Percentiles rank a stretch among this genome's conserved stretches.
These are phyloP conservation scores for Musa troglodytarum DNA, from an alignment of 176 grass and related monocot genomes.

Conservation along the genomic window DNA sequence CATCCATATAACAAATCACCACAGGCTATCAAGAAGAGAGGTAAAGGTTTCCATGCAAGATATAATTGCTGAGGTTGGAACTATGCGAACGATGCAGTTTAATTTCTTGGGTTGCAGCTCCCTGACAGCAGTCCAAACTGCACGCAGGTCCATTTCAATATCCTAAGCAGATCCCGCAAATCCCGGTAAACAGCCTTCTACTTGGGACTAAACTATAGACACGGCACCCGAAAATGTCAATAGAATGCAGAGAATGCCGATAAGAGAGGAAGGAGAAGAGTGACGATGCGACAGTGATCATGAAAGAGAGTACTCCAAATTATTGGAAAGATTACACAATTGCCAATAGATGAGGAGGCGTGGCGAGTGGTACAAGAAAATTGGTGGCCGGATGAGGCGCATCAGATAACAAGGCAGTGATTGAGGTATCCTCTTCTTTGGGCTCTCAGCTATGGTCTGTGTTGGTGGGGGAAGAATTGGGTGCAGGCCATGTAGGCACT, in stretches of 20 bases:
- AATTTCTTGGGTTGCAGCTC: too few species aligned
- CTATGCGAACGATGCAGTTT: too few species aligned
- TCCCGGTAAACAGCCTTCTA: neutral
- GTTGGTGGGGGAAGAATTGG: conserved; percentile 51
- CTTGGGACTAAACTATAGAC: neutral
- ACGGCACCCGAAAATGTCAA: neutral
- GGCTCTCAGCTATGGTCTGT: conserved; percentile 19
- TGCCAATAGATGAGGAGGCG: neutral
- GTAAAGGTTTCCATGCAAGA: too few species aligned
- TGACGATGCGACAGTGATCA: neutral
- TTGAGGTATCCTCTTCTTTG: neutral
- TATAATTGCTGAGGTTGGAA: neutral
- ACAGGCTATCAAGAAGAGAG: too few species aligned
- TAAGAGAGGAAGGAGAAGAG: neutral
- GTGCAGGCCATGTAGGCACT: conserved; percentile 47
- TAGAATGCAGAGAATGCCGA: neutral
- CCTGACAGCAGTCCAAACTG: neutral
- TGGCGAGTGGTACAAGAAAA: neutral
- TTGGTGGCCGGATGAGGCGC: neutral
- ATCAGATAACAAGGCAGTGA: neutral
- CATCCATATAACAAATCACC: too few species aligned
- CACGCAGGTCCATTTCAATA: neutral
- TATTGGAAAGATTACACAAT: neutral
- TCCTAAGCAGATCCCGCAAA: neutral
- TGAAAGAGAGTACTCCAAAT: neutral